Evolutionary conservation across 2,329 filamentous ascomycete species (phyloP).

Genomic region (Annulohypoxylon truncatum): DNA sequence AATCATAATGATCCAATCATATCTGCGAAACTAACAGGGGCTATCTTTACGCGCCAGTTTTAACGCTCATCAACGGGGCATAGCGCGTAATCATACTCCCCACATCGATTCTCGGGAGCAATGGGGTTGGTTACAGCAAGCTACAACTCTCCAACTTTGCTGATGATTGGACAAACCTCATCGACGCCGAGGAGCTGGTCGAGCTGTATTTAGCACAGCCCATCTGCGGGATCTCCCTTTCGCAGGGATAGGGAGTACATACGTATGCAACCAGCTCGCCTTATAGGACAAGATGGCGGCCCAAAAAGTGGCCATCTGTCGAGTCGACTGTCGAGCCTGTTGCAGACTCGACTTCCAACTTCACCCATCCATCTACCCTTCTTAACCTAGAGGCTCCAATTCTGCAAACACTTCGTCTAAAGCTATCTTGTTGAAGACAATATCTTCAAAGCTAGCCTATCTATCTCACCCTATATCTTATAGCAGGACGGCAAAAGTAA

Average conservation of each 20-base stretch:
- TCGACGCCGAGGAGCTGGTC: conserved; percentile 34
- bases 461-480: neutral
- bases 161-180: conserved; percentile 33
- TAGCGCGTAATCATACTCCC: conserved; percentile 27
- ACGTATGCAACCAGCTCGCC: conserved; percentile 13
- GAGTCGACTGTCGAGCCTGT: conserved; percentile 6
- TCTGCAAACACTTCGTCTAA: neutral
- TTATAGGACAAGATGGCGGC: conserved; percentile 26
- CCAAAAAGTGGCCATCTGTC: conserved; percentile 29
- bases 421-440: neutral
- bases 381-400: neutral
- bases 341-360: conserved; percentile 7
- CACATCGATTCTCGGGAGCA: conserved; percentile 10
- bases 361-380: neutral
- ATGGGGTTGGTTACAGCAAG: conserved; percentile 4
- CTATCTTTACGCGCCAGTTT: conserved; percentile 32
- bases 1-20: conserved; percentile 31
- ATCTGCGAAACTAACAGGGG: neutral
- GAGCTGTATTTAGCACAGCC: conserved; percentile 33
- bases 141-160: conserved; percentile 21
- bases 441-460: neutral
- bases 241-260: conserved; percentile 12
- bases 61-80: conserved; percentile 28
- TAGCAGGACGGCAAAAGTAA: neutral
- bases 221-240: conserved; percentile 25